phyloP scores from a whole-genome alignment of 1,284 basidiomycete species.

The Puccinia polysora region DNA sequence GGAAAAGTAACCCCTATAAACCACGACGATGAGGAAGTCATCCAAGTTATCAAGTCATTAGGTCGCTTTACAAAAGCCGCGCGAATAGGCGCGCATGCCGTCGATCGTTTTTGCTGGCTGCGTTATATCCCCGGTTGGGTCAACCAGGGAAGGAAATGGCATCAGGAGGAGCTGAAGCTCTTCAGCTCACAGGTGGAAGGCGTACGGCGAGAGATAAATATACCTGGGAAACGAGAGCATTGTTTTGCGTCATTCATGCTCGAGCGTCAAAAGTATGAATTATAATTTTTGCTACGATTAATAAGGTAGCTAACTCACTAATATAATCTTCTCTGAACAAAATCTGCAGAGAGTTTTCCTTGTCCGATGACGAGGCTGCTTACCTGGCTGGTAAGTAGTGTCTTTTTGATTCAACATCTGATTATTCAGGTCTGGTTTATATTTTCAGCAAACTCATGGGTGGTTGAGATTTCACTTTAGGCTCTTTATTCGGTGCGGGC shows the following conservation, averaged over 20 bases:
- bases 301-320: too few relatives aligned
- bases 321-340: too few relatives aligned
- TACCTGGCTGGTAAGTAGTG: conserved; percentile 45
- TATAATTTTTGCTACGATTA: not conserved
- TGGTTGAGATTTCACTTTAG: too few relatives aligned
- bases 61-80: conserved; percentile 58
- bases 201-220: conserved; percentile 58
- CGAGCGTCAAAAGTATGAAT: conserved; percentile 32
- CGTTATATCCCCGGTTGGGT: conserved; percentile 62
- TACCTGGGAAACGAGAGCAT: conserved; percentile 11
- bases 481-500: conserved; percentile 38
- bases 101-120: conserved; percentile 62
- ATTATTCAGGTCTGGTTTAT: too few relatives aligned
- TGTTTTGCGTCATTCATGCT: conserved; percentile 33
- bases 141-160: conserved; percentile 58
- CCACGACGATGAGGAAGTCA: conserved; percentile 55
- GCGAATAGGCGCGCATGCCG: conserved; percentile 60
- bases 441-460: too few relatives aligned
- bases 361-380: conserved; percentile 44
- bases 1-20: conserved; percentile 55
- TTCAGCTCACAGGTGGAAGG: conserved; percentile 59
- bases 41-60: conserved; percentile 58
- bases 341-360: conserved; percentile 18
- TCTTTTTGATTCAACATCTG: not conserved
- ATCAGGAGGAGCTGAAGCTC: conserved; percentile 60